Conservation (phyloP, 768 basidiomycete genomes). For the Glaciozyma martinii region DNA sequence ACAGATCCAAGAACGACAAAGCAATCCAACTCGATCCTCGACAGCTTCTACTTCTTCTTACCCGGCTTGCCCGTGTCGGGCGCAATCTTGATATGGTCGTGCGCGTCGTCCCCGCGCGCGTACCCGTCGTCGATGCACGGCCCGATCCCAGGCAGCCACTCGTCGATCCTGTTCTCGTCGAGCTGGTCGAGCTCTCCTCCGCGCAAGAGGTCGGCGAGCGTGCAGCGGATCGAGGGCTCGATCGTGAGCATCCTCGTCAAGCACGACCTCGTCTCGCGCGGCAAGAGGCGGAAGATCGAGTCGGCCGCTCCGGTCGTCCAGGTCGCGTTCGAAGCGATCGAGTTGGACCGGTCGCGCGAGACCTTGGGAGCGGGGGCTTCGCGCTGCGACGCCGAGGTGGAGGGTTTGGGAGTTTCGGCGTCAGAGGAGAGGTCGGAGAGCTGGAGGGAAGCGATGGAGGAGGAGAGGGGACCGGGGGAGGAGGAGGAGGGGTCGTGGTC, state of each 20-base stretch:
- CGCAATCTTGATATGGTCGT: slow-evolving; percentile 20
- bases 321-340: slow-evolving; percentile 47
- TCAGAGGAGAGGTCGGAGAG: slow-evolving; percentile 16
- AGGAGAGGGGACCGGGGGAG: slow-evolving; percentile 3
- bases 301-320: slow-evolving; percentile 68
- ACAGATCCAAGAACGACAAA: too few relatives aligned
- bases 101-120: not conserved
- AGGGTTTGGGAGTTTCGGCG: not conserved
- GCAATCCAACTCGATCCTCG: too few relatives aligned
- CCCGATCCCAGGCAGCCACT: slow-evolving; percentile 70
- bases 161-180: slow-evolving; percentile 60
- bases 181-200: slow-evolving; percentile 51
- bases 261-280: slow-evolving; percentile 80
- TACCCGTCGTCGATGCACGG: slow-evolving; percentile 45
- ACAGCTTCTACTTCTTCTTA: slow-evolving; percentile 4
- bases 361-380: slow-evolving; percentile 43
- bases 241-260: slow-evolving; percentile 89
- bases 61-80: not conserved
- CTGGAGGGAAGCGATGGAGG: slow-evolving; percentile 11
- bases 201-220: slow-evolving; percentile 75
- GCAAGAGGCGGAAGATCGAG: slow-evolving; percentile 90
- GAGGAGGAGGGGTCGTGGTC: not conserved
- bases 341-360: slow-evolving; percentile 26
- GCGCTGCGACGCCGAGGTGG: slow-evolving; percentile 29
- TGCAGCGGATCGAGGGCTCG: slow-evolving; percentile 79